Evolutionary conservation across 192 early-diverging fungal genomes (phyloP), one percentile per base, ranked within the genome.

Genomic region (Podila clonocystis): DNA sequence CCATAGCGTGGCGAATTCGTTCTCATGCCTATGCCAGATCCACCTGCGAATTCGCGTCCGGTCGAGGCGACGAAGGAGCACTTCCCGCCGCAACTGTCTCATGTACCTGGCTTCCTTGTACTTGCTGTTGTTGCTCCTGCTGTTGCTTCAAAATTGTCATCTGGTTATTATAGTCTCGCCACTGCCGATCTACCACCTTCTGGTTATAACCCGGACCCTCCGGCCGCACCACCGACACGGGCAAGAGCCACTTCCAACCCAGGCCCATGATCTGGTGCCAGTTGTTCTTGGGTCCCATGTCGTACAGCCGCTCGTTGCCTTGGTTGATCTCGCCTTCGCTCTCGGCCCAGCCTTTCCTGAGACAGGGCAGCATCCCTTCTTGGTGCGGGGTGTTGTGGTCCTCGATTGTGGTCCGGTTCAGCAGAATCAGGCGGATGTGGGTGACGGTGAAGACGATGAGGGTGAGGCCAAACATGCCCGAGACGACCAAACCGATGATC

Each of bases 341-440:
- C 58, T 71, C 69, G 24, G 61, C 36, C 33, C 77, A 74, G 52
- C 82, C 83, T 19, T 67, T 74, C 2, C 68, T 58, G 30, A 85
- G 58, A 59, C 84, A 85, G 30, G 86, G 85, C 19, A 88, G 58
- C 19, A 75, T 62, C n/a, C 84, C 78, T 15, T 86, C 78, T 2
- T 75, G 50, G 2, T 41, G 52, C 12, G 85, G 78, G 24, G 79
- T 83, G 28, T 58, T 34, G 22, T 87, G 73, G 45, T 78, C 69
- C 50, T 89, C 87, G 29, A 89, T 89, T 0, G 87, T 89, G 0
- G 87, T 87, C 20, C 72, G 61, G 64, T 89, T 89, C 24, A 74
- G 34, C 0, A 87, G 50, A 30, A 89, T 89, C 59, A 87, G 82
- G 7, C 73, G 72, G 26, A 67, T 50, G 66, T 89, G 87, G 9